These are phyloP conservation scores for Mycosphaerella sp. DNA, from an alignment of 2,329 filamentous ascomycete species.

Conservation along the genomic window DNA sequence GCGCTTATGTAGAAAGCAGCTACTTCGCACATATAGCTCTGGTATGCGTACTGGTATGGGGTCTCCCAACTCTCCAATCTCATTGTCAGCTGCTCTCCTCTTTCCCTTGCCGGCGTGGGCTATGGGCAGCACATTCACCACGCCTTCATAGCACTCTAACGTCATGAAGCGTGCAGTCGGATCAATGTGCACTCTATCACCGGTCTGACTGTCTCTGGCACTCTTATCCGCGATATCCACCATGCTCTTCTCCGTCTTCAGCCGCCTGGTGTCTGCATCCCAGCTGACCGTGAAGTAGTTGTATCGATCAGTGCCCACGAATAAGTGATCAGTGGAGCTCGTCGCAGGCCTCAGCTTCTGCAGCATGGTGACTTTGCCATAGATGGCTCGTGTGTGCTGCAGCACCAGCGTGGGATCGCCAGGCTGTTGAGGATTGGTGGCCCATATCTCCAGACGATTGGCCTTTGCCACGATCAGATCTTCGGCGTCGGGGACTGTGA, in stretches of 20 bases:
- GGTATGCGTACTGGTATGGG: constrained; percentile 57
- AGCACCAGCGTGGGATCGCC: constrained; percentile 55
- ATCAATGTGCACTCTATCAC: constrained; percentile 77
- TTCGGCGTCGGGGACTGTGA: constrained; percentile 67
- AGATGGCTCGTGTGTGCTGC: constrained; percentile 64
- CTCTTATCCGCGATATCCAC: constrained; percentile 56
- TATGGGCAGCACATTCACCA: constrained; percentile 59
- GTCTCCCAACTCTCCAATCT: constrained; percentile 54
- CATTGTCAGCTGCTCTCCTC: constrained; percentile 37
- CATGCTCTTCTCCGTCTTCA: constrained; percentile 53
- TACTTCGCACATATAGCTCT: constrained; percentile 61
- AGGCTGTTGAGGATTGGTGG: constrained; percentile 41
- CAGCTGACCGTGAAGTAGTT: constrained; percentile 88
- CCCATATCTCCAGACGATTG: constrained; percentile 81
- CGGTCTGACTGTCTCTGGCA: constrained; percentile 68
- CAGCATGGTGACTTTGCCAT: constrained; percentile 81
- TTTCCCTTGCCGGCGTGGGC: constrained; percentile 49
- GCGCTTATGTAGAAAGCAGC: constrained; percentile 56
- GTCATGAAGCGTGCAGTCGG: constrained; percentile 65
- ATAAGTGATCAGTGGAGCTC: constrained; percentile 72
- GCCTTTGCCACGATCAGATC: constrained; percentile 81
- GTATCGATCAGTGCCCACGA: constrained; percentile 83
- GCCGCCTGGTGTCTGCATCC: constrained; percentile 53
- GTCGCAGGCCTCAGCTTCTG: constrained; percentile 70
- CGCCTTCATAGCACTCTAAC: constrained; percentile 61